Percentiles rank a stretch among this genome's conserved stretches.
These are phyloP conservation scores for Kazachstania martiniae DNA, from an alignment of 805 yeast genomes.

Conservation along the genomic window DNA sequence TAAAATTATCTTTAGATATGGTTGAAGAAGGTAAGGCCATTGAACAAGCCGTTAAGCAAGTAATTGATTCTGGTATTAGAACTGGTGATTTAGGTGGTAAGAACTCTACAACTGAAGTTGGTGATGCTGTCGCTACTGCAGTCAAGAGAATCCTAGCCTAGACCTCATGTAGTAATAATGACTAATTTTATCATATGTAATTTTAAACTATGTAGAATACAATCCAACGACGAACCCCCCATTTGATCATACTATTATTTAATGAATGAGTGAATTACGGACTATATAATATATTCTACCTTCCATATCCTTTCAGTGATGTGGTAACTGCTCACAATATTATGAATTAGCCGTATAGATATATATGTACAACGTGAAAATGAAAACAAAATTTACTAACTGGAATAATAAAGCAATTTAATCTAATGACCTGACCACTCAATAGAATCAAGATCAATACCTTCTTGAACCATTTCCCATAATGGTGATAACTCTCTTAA, in stretches of 20 bases:
- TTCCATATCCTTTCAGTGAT: too few species aligned
- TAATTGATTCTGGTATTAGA: constrained; percentile 72
- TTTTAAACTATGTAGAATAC: too few species aligned
- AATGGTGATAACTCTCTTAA: constrained; percentile 87
- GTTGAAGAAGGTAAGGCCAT: constrained; percentile 78
- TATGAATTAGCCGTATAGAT: too few species aligned
- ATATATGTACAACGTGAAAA: not conserved
- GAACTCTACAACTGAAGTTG: constrained; percentile 80
- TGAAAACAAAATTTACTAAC: constrained; percentile 1
- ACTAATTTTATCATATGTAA: too few species aligned
- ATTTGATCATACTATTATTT: too few species aligned
- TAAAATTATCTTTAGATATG: constrained; percentile 76
- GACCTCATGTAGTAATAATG: too few species aligned
- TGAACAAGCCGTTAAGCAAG: constrained; percentile 78
- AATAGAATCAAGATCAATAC: constrained; percentile 84
- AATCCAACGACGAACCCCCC: too few species aligned
- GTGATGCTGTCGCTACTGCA: constrained; percentile 80
- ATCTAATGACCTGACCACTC: constrained; percentile 94
- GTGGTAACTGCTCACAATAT: too few species aligned
- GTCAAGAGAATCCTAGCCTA: constrained; percentile 47
- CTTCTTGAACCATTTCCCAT: constrained; percentile 99
- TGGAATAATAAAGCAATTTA: not conserved
- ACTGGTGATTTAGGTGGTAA: constrained; percentile 85
- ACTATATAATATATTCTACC: too few species aligned
- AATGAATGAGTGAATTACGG: too few species aligned